Conservation (phyloP, 2,329 filamentous ascomycete species). For the Fusarium praegraminearum region DNA sequence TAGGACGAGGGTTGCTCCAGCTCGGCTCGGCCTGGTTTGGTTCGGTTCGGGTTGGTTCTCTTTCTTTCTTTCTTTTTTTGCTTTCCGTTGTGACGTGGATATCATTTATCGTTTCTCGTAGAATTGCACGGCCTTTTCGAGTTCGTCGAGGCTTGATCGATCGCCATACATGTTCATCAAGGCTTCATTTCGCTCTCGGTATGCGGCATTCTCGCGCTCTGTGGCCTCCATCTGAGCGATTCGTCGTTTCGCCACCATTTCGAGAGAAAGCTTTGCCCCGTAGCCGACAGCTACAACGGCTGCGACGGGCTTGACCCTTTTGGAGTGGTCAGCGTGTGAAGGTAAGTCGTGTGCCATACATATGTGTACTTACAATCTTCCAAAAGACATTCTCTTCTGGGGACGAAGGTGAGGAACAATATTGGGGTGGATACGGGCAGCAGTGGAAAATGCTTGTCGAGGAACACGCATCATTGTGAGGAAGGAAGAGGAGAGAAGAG, state of each 20-base stretch:
- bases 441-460: constrained; percentile 48
- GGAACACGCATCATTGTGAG: constrained; percentile 44
- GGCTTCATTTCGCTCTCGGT: constrained; percentile 55
- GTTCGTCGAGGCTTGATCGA: constrained; percentile 60
- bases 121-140: constrained; percentile 61
- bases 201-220: constrained; percentile 53
- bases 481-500: constrained; percentile 12
- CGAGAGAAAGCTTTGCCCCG: constrained; percentile 52
- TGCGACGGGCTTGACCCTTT: constrained; percentile 52
- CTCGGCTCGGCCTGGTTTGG: constrained; percentile 2
- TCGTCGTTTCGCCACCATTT: constrained; percentile 47
- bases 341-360: neutral
- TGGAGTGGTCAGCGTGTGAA: constrained; percentile 19
- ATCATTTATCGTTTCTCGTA: constrained; percentile 56
- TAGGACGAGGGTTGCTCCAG: neutral
- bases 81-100: neutral
- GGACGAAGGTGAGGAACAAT: constrained; percentile 47
- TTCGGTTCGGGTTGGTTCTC: neutral
- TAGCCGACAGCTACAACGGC: constrained; percentile 52
- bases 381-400: constrained; percentile 43
- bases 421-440: constrained; percentile 47
- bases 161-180: constrained; percentile 65
- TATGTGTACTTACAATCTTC: constrained; percentile 38
- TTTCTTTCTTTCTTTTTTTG: constrained; percentile 6
- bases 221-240: constrained; percentile 48